phyloP scores from a whole-genome alignment of 768 basidiomycete genomes.

The Kwoniella heveanensis region DNA sequence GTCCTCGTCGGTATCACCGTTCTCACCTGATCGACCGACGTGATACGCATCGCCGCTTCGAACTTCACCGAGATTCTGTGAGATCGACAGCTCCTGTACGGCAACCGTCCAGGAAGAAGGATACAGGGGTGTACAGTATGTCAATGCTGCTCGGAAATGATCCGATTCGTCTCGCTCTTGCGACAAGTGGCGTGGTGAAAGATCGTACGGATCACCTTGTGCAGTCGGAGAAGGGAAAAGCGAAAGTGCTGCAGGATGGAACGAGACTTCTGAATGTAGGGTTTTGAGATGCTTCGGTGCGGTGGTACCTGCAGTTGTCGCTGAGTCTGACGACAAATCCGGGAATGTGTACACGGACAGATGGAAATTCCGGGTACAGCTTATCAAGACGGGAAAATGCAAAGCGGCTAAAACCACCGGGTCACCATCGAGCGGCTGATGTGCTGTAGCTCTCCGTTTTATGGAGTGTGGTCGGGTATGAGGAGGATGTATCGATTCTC shows the following conservation, averaged over 20 bases:
- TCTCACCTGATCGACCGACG: slow-evolving; percentile 16
- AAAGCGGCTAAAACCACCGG: slow-evolving; percentile 46
- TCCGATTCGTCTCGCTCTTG: slow-evolving; percentile 6
- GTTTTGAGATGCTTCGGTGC: slow-evolving; percentile 42
- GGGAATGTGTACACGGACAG: slow-evolving; percentile 42
- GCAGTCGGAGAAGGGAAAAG: slow-evolving; percentile 30
- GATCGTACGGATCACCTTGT: neutral
- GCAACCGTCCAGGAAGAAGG: slow-evolving; percentile 54
- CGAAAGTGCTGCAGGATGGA: slow-evolving; percentile 52
- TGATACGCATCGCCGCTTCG: slow-evolving; percentile 28
- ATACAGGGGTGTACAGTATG: slow-evolving; percentile 53
- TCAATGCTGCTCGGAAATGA: slow-evolving; percentile 42
- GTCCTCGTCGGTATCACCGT: slow-evolving; percentile 9
- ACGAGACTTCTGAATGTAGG: slow-evolving; percentile 51
- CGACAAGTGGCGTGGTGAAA: neutral
- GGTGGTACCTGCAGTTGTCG: neutral
- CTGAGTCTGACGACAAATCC: neutral
- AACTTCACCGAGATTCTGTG: slow-evolving; percentile 9
- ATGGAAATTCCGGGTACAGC: slow-evolving; percentile 49
- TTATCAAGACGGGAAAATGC: slow-evolving; percentile 44
- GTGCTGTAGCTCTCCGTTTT: slow-evolving; percentile 29
- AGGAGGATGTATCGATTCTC: slow-evolving; percentile 41
- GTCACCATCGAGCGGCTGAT: slow-evolving; percentile 33
- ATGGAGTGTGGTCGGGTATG: slow-evolving; percentile 29
- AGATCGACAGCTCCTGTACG: slow-evolving; percentile 48